These are phyloP conservation scores for Sordariomycetes sp. DNA, from an alignment of 2,329 filamentous ascomycete species.

Conservation along the genomic window DNA sequence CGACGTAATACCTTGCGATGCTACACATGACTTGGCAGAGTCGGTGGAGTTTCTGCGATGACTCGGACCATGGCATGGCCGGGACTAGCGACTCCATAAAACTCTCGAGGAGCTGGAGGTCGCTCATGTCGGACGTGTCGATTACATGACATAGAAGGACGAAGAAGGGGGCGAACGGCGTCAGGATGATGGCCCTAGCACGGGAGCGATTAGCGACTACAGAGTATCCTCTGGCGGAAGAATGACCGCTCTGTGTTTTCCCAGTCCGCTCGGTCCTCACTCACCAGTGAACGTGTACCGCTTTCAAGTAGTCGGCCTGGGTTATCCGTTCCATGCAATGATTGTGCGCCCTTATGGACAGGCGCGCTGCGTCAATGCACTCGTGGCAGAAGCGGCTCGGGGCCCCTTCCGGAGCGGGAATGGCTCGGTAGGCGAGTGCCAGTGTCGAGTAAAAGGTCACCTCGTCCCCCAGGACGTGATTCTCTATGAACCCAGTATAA, in stretches of 20 bases:
- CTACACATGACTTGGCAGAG: conserved; percentile 51
- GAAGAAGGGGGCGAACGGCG: conserved; percentile 49
- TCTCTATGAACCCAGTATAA: conserved; percentile 27
- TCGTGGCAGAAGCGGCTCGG: conserved; percentile 33
- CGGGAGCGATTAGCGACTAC: neutral
- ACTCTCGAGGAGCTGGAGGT: conserved; percentile 42
- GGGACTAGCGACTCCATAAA: conserved; percentile 46
- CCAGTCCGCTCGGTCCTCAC: conserved; percentile 7
- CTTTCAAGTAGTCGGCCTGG: conserved; percentile 26
- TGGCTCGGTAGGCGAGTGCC: conserved; percentile 40
- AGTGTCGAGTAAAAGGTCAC: conserved; percentile 35
- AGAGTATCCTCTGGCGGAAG: neutral
- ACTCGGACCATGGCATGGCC: conserved; percentile 41
- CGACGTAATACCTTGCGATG: conserved; percentile 50
- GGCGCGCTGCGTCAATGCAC: conserved; percentile 38
- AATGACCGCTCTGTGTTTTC: neutral
- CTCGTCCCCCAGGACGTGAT: conserved; percentile 34
- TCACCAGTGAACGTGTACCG: conserved; percentile 42
- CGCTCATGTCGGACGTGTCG: conserved; percentile 38
- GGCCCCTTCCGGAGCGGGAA: conserved; percentile 32
- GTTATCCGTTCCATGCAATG: conserved; percentile 32
- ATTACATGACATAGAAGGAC: conserved; percentile 48
- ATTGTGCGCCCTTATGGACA: conserved; percentile 33
- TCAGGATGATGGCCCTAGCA: conserved; percentile 39
- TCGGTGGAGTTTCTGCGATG: conserved; percentile 48